Base-by-base conservation (phyloP, 1,284 basidiomycete genomes). In the Malassezia vespertilionis region DNA sequence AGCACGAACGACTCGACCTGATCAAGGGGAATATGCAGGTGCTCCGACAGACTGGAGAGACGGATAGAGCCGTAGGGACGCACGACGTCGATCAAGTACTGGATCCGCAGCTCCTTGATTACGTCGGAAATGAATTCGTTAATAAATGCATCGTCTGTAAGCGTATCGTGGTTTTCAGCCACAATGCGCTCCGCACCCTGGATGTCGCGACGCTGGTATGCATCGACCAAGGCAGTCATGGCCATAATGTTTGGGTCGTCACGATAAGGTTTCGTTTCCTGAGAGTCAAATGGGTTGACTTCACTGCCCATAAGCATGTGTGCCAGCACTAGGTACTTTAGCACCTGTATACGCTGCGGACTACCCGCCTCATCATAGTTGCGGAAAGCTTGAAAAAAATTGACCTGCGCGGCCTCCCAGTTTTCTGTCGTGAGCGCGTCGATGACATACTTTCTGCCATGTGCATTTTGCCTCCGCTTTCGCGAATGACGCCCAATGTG, bases 391-490 rank as follows among this genome's bases (percentile, higher is more conserved):
- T 96, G 90, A 73, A 96, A 97, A 72, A 99, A 93, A 74, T 97
- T 91, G 64, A 88, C 86, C 57, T 88, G 91, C 0, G 93, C 93
- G 40, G 86, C 82, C 52, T 84, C 84, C 90, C 91, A 99, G 74
- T 93, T 84, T 56, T 85, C 86, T 88, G 62, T 17, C 36, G 27
- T 44, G 22, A 49, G 31, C 14, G 20, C 32, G 0, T 23, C 10
- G 11, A 4, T n/a, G 18, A 76, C 82, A 61, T 71, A 84, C 90
- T 85, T 76, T 97, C 93, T 48, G 86, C 87, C 93, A 99, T 97
- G 87, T 93, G 95, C 93, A 99, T 99, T 75, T 97, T 99, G 7
- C 93, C 93, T 11, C 93, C 93, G 59, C 91, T 96, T 72, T 99
- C 93, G 65, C 90, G 87, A 73, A 99, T 97, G 44, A 96, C 86